Percentiles rank a stretch among this genome's conserved stretches.
These are phyloP conservation scores for Yarrowia galli DNA, from an alignment of 1,139 yeast species.

Conservation along the genomic window DNA sequence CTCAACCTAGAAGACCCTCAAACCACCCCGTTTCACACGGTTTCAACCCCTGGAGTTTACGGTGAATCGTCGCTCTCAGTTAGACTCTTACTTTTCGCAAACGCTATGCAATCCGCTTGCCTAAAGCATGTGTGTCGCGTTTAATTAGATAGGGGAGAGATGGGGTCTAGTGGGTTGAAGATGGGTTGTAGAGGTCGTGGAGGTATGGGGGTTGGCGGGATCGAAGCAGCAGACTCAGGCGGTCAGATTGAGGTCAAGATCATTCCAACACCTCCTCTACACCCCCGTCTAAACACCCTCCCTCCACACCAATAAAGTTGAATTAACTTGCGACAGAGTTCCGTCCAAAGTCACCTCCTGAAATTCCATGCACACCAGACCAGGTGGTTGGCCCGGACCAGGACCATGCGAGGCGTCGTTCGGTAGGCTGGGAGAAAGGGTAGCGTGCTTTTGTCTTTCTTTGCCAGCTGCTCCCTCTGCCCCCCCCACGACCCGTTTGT, in stretches of 20 bases:
- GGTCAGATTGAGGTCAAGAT: neutral
- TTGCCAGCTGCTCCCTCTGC: too few relatives aligned
- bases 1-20: neutral
- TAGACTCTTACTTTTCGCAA: slow-evolving; percentile 14
- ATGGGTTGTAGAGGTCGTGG: too few relatives aligned
- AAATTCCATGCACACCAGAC: slow-evolving; percentile 30
- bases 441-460: neutral
- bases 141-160: slow-evolving; percentile 26
- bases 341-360: slow-evolving; percentile 26
- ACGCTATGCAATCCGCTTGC: slow-evolving; percentile 18
- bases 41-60: slow-evolving; percentile 10
- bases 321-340: slow-evolving; percentile 16
- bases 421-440: neutral
- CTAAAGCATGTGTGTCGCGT: slow-evolving; percentile 23
- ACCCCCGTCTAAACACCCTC: neutral
- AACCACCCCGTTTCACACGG: neutral
- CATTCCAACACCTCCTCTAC: neutral
- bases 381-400: slow-evolving; percentile 31
- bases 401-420: slow-evolving; percentile 8
- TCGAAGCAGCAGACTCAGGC: neutral
- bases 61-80: neutral
- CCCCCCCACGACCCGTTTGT: neutral
- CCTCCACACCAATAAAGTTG: slow-evolving; percentile 10
- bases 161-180: neutral
- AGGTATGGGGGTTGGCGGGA: neutral